Percentiles rank a stretch among this genome's conserved stretches.
Evolutionary conservation across 75 land plant genomes (phyloP).

Genomic region (Adiantum capillusveneris): DNA sequence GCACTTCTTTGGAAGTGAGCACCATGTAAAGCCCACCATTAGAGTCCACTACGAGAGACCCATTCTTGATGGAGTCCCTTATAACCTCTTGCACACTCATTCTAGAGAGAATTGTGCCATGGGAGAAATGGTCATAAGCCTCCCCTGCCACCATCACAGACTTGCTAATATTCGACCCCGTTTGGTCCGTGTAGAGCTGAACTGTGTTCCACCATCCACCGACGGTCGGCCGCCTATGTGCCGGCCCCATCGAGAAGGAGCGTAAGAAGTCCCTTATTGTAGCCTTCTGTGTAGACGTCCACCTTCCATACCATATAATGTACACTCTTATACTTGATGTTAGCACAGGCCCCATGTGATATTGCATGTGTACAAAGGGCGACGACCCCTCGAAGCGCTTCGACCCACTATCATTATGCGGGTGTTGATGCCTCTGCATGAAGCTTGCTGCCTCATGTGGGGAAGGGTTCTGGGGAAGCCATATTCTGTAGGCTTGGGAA

Average conservation of each 20-base stretch:
- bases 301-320: constrained; percentile 79
- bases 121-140: constrained; percentile 48
- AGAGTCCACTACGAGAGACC: constrained; percentile 41
- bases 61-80: constrained; percentile 24
- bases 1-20: constrained; percentile 60
- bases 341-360: constrained; percentile 91
- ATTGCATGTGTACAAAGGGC: constrained; percentile 60
- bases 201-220: constrained; percentile 67
- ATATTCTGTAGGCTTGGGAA: constrained; percentile 1
- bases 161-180: constrained; percentile 46
- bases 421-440: neutral
- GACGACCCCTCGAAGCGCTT: constrained; percentile 82
- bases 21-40: constrained; percentile 58
- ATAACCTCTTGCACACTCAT: constrained; percentile 42
- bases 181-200: constrained; percentile 59
- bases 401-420: constrained; percentile 14
- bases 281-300: constrained; percentile 48
- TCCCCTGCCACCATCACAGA: constrained; percentile 32
- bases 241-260: constrained; percentile 45
- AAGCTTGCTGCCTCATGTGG: constrained; percentile 10
- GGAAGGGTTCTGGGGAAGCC: constrained; percentile 27
- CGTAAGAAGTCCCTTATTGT: constrained; percentile 64
- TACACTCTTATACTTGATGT: constrained; percentile 61
- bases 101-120: constrained; percentile 43
- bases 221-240: constrained; percentile 41